Percentiles rank a stretch among this genome's conserved stretches.
Conservation (phyloP, 2,329 filamentous ascomycete genomes). For the Alternaria triticina region DNA sequence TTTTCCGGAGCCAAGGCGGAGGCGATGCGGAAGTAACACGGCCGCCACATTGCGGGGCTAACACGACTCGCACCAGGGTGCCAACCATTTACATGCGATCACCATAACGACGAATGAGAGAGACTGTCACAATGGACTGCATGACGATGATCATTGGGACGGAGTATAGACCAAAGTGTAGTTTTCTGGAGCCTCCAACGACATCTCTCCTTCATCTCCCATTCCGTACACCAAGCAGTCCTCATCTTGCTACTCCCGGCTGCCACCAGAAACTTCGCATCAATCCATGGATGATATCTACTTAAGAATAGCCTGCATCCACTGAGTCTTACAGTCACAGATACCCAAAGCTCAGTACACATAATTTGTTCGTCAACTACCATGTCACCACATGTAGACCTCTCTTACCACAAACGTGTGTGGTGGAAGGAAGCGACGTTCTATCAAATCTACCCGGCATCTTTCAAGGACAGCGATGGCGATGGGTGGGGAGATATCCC, state of each 20-base stretch:
- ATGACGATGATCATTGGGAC: background rate
- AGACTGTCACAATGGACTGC: background rate
- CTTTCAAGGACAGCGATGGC: constrained; percentile 58
- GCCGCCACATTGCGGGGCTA: background rate
- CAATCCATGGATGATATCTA: background rate
- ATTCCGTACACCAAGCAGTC: background rate
- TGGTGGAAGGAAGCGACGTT: constrained; percentile 57
- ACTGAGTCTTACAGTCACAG: too few relatives aligned
- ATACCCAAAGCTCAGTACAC: background rate
- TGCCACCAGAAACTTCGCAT: background rate
- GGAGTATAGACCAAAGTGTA: background rate
- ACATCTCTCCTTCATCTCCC: background rate
- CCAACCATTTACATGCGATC: background rate
- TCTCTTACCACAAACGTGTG: constrained; percentile 28
- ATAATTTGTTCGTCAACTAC: background rate
- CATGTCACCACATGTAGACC: constrained; percentile 36
- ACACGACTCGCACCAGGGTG: background rate
- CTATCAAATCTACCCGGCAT: constrained; percentile 18
- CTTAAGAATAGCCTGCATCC: too few relatives aligned
- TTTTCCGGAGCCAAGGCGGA: constrained; percentile 18
- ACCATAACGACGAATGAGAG: background rate
- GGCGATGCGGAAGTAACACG: constrained; percentile 22
- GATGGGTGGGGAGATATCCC: constrained; percentile 66
- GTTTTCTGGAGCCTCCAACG: background rate
- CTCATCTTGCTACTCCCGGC: background rate